phyloP scores from a whole-genome alignment of 2,329 filamentous ascomycete genomes.

The Raffaelea ambrosiae region DNA sequence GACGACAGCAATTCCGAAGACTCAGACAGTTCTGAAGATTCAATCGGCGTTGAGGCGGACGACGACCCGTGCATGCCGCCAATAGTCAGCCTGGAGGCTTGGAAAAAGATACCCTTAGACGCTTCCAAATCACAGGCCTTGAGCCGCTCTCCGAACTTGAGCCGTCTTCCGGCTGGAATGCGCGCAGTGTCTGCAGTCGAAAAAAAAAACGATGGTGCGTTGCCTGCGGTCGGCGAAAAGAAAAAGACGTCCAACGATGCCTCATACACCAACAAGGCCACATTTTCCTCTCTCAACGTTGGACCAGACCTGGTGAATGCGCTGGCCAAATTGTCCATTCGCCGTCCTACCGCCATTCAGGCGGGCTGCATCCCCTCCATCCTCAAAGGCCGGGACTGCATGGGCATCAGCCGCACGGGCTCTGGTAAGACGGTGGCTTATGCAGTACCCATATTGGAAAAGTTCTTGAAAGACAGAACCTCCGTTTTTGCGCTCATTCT shows the following conservation, averaged over 20 bases:
- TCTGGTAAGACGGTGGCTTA: constrained; percentile 98
- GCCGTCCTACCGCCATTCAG: constrained; percentile 84
- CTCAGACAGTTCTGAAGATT: constrained; percentile 11
- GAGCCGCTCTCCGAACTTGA: no score
- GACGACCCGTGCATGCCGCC: no score
- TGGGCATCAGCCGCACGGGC: constrained; percentile 88
- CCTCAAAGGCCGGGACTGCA: constrained; percentile 82
- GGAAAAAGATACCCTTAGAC: no score
- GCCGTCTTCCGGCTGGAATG: no score
- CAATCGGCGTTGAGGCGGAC: constrained; percentile 12
- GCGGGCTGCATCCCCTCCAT: constrained; percentile 90
- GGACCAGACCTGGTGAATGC: constrained; percentile 84
- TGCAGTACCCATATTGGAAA: constrained; percentile 85
- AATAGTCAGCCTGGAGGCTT: no score
- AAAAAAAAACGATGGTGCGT: no score
- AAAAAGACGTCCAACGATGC: no score
- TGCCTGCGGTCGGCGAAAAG: no score
- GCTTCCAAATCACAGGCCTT: no score
- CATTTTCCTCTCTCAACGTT: constrained; percentile 65
- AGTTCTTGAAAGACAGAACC: constrained; percentile 92
- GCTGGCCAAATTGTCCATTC: constrained; percentile 69
- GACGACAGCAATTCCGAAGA: constrained; percentile 17
- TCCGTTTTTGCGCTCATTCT: constrained; percentile 80
- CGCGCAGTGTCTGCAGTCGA: no score
- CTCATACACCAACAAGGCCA: constrained; percentile 48